phyloP scores from a whole-genome alignment of 2,329 filamentous ascomycete species.

The Paracorniculantispora psalliotae region DNA sequence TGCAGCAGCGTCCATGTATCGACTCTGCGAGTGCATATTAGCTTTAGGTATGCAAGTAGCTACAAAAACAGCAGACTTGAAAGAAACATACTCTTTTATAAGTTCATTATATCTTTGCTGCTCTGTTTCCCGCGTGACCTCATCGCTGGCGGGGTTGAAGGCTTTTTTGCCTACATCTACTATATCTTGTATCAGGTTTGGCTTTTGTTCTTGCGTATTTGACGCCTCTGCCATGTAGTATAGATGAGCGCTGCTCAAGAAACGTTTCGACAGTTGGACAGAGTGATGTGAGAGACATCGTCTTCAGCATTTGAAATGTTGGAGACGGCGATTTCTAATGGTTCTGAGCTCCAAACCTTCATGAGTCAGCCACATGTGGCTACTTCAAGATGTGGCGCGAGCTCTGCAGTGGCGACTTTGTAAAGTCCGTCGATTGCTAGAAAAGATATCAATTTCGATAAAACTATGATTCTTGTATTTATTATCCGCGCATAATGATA shows the following conservation, averaged over 20 bases:
- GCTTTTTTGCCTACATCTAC: slow-evolving; percentile 42
- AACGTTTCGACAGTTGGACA: neutral
- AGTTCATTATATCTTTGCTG: slow-evolving; percentile 40
- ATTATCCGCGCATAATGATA: too few relatives aligned
- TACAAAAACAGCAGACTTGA: too few relatives aligned
- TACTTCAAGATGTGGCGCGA: neutral
- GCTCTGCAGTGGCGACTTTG: neutral
- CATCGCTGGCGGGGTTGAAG: slow-evolving; percentile 39
- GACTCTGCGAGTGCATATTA: too few relatives aligned
- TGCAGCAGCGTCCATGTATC: slow-evolving; percentile 51
- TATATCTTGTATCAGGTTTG: slow-evolving; percentile 30
- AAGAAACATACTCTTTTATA: slow-evolving; percentile 40
- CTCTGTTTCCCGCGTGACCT: slow-evolving; percentile 30
- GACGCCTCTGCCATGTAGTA: slow-evolving; percentile 25
- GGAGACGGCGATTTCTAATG: neutral
- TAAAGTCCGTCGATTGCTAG: too few relatives aligned
- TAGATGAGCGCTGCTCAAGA: too few relatives aligned
- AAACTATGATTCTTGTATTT: too few relatives aligned
- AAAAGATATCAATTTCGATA: neutral
- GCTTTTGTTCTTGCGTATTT: slow-evolving; percentile 17
- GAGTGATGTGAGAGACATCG: neutral
- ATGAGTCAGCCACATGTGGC: slow-evolving; percentile 9
- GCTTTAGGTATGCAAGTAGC: too few relatives aligned
- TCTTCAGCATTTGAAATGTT: neutral
- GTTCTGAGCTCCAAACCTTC: neutral